Conservation (phyloP, 768 basidiomycete species). For the Boletus sp. region DNA sequence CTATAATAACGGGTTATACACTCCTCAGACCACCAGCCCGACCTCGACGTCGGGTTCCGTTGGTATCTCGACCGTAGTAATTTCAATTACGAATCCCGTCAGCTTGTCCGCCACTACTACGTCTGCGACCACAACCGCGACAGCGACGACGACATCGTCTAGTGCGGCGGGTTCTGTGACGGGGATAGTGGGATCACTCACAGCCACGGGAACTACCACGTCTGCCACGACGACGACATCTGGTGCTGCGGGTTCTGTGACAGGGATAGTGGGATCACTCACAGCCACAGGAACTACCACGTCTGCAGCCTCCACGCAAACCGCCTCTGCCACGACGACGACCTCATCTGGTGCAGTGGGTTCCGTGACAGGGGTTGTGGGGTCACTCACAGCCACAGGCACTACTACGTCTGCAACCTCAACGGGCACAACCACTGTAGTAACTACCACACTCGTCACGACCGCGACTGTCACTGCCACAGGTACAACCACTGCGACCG, state of each 20-base stretch:
- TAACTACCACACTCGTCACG: background rate
- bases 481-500: background rate
- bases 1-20: conserved; percentile 16
- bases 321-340: background rate
- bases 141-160: background rate
- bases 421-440: background rate
- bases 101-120: background rate
- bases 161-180: background rate
- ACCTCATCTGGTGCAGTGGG: background rate
- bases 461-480: background rate
- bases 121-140: background rate
- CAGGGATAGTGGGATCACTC: conserved; percentile 1
- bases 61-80: background rate
- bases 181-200: conserved; percentile 1
- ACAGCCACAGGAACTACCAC: background rate
- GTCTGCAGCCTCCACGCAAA: background rate
- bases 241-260: background rate
- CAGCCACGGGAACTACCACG: background rate
- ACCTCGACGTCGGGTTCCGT: background rate
- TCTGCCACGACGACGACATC: conserved; percentile 5
- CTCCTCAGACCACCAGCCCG: background rate
- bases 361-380: background rate
- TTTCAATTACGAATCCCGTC: background rate
- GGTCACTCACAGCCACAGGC: background rate
- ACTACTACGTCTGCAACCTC: background rate